Conservation (phyloP, 2,329 filamentous ascomycete species). For the Microdochium paspali region DNA sequence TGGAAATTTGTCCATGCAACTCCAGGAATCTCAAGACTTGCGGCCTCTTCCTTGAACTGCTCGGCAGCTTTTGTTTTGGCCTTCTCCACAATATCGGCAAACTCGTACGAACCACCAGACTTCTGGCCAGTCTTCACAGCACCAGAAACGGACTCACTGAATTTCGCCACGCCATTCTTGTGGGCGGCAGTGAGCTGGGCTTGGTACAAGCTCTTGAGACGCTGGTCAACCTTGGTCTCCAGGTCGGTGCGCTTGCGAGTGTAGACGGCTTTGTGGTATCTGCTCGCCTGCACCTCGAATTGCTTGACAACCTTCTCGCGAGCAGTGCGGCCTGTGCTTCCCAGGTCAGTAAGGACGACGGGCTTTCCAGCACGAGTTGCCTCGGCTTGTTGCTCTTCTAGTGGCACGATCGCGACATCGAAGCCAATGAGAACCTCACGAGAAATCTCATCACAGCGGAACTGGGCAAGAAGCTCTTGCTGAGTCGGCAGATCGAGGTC, state of each 20-base stretch:
- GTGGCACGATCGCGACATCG: slow-evolving; percentile 68
- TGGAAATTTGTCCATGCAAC: slow-evolving; percentile 82
- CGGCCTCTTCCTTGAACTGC: slow-evolving; percentile 67
- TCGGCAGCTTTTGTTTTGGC: slow-evolving; percentile 71
- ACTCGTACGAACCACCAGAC: slow-evolving; percentile 83
- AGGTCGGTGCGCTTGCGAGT: slow-evolving; percentile 76
- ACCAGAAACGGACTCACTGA: slow-evolving; percentile 77
- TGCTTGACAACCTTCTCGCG: slow-evolving; percentile 65
- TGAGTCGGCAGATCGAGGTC: slow-evolving; percentile 94
- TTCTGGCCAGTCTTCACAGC: slow-evolving; percentile 91
- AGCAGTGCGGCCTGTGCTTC: slow-evolving; percentile 60
- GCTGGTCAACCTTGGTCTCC: slow-evolving; percentile 75
- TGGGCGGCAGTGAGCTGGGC: slow-evolving; percentile 84
- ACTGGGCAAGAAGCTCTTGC: slow-evolving; percentile 92
- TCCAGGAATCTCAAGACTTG: slow-evolving; percentile 66
- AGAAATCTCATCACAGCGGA: slow-evolving; percentile 93
- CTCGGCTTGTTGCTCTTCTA: slow-evolving; percentile 80
- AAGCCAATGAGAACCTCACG: slow-evolving; percentile 80
- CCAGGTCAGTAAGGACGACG: slow-evolving; percentile 65
- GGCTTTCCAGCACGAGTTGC: slow-evolving; percentile 63
- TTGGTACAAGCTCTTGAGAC: slow-evolving; percentile 79
- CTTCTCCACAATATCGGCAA: slow-evolving; percentile 81
- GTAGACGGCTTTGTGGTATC: slow-evolving; percentile 96
- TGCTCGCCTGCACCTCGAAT: slow-evolving; percentile 85
- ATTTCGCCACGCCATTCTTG: slow-evolving; percentile 75